These are phyloP conservation scores for Cyberlindnera euphorbiiphila DNA, from an alignment of 805 yeast species.

Conservation along the genomic window DNA sequence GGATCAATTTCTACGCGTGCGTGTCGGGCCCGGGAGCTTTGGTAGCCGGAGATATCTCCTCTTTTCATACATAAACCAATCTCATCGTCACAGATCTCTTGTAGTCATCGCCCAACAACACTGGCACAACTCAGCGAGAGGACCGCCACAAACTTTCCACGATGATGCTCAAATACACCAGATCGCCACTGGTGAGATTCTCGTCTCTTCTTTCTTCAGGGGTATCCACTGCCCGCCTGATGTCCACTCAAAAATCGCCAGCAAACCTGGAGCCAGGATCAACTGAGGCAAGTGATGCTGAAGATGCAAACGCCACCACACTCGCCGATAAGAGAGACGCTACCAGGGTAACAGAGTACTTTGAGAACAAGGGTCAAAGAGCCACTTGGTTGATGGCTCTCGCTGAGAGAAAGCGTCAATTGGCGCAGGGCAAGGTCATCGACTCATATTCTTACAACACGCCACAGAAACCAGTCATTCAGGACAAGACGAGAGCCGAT, in stretches of 20 bases:
- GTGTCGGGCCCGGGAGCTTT: no score
- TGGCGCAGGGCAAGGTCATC: constrained; percentile 67
- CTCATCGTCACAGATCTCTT: no score
- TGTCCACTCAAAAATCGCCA: constrained; percentile 28
- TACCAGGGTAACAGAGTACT: constrained; percentile 33
- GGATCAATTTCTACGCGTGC: no score
- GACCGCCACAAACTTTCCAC: no score
- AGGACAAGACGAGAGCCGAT: constrained; percentile 72
- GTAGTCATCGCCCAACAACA: no score
- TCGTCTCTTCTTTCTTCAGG: no score
- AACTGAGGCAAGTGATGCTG: constrained; percentile 52
- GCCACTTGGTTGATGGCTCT: constrained; percentile 90
- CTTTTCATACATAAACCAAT: no score
- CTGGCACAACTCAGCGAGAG: no score
- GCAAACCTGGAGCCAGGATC: constrained; percentile 36
- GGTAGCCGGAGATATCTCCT: no score
- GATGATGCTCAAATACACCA: neutral
- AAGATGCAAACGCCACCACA: constrained; percentile 73
- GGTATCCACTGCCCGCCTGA: neutral
- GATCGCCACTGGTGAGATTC: neutral
- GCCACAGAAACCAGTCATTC: constrained; percentile 65
- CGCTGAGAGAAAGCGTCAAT: constrained; percentile 64
- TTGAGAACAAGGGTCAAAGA: constrained; percentile 30
- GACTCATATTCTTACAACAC: constrained; percentile 69
- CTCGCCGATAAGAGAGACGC: constrained; percentile 57